Percentiles rank a stretch among this genome's conserved stretches.
These are phyloP conservation scores for Zymoseptoria crescenta DNA, from an alignment of 2,329 filamentous ascomycete genomes.

Conservation along the genomic window DNA sequence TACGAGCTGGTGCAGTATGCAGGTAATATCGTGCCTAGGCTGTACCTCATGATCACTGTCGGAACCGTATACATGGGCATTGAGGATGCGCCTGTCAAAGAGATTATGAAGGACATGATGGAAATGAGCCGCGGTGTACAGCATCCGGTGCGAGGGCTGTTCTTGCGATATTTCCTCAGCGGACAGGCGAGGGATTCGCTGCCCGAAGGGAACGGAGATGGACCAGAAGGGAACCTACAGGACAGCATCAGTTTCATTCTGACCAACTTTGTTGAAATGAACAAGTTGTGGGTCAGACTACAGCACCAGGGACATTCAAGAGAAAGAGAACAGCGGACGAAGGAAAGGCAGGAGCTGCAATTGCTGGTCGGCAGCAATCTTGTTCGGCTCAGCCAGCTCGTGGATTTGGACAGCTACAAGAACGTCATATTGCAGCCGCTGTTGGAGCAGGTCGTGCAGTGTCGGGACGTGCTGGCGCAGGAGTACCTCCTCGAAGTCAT, in stretches of 20 bases:
- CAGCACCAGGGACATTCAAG: conserved; percentile 96
- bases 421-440: conserved; percentile 79
- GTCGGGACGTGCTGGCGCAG: conserved; percentile 90
- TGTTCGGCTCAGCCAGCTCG: conserved; percentile 86
- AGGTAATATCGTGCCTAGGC: conserved; percentile 89
- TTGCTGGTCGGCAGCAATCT: conserved; percentile 94
- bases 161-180: conserved; percentile 90
- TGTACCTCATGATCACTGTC: conserved; percentile 99
- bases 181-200: conserved; percentile 88
- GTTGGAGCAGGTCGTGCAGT: conserved; percentile 95
- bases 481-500: conserved; percentile 98
- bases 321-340: conserved; percentile 85
- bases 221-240: conserved; percentile 88
- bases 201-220: conserved; percentile 73
- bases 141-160: conserved; percentile 89
- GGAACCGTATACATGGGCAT: conserved; percentile 99
- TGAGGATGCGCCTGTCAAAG: conserved; percentile 95
- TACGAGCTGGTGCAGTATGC: conserved; percentile 98
- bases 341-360: conserved; percentile 91
- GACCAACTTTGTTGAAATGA: conserved; percentile 99
- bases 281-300: conserved; percentile 96
- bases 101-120: conserved; percentile 99
- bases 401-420: conserved; percentile 92
- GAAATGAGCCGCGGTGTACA: conserved; percentile 98
- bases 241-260: conserved; percentile 97